These are phyloP conservation scores for Hortaea sp. DNA, from an alignment of 2,329 filamentous ascomycete species.

Conservation along the genomic window DNA sequence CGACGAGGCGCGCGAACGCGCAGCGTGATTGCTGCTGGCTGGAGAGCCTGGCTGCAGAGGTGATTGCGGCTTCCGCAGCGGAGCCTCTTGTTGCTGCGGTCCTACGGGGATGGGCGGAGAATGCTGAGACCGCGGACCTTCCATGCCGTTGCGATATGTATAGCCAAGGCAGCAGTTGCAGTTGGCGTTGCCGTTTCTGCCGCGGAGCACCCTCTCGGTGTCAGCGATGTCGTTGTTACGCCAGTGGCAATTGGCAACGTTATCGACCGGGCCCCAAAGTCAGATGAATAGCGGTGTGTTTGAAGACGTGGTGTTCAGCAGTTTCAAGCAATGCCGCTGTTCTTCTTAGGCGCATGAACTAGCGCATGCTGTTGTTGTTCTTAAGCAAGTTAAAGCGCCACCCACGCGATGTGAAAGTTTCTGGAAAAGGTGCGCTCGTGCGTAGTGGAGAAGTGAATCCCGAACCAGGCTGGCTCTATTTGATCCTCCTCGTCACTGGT, in stretches of 20 bases:
- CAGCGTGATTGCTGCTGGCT: not conserved
- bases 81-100: not conserved
- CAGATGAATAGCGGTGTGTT: too few relatives aligned
- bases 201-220: not conserved
- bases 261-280: too few relatives aligned
- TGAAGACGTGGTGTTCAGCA: too few relatives aligned
- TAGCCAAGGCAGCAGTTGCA: too few relatives aligned
- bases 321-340: not conserved
- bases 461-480: too few relatives aligned
- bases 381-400: too few relatives aligned
- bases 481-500: too few relatives aligned
- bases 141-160: not conserved
- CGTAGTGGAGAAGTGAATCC: too few relatives aligned
- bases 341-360: not conserved
- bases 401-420: not conserved
- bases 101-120: not conserved
- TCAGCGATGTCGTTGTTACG: too few relatives aligned
- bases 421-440: not conserved
- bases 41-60: not conserved
- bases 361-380: not conserved
- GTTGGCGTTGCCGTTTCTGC: not conserved
- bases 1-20: constrained; percentile 6
- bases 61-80: not conserved
- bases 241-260: too few relatives aligned
- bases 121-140: not conserved